Conservation (phyloP, 2,329 filamentous ascomycete species). For the Ophiostoma pallidulum region DNA sequence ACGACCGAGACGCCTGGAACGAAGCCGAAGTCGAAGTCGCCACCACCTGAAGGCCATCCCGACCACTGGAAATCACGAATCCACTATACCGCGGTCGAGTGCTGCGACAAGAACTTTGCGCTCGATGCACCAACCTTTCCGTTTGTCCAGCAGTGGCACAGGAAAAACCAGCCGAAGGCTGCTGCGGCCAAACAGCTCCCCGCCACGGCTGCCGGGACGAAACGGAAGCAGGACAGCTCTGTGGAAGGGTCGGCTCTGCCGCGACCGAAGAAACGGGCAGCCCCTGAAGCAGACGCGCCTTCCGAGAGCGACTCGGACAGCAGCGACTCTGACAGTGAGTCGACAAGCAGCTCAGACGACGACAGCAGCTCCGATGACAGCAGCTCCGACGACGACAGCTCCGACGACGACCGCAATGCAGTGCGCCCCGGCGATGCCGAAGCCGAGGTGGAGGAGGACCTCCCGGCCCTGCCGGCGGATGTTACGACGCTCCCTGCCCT, state of each 20-base stretch:
- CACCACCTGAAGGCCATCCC: neutral
- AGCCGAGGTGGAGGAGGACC: constrained; percentile 38
- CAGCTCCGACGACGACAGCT: neutral
- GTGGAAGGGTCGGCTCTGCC: neutral
- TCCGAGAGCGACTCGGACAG: neutral
- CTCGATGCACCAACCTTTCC: constrained; percentile 78
- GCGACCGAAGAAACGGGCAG: neutral
- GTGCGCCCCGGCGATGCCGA: neutral
- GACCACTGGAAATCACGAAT: constrained; percentile 68
- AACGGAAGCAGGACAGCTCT: neutral
- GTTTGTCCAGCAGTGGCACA: constrained; percentile 83
- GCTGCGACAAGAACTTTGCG: constrained; percentile 57
- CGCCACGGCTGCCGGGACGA: neutral
- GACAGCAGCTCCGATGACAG: neutral
- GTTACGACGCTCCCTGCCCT: constrained; percentile 43
- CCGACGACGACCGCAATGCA: neutral
- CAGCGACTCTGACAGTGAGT: neutral
- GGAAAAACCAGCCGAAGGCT: constrained; percentile 50
- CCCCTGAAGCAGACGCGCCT: neutral
- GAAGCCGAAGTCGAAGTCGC: too few relatives aligned
- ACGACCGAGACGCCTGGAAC: too few relatives aligned
- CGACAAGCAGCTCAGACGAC: neutral
- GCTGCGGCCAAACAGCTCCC: neutral
- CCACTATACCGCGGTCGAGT: constrained; percentile 71
- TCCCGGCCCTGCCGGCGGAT: constrained; percentile 53